These are phyloP conservation scores for Phytophthora aleatoria DNA, from an alignment of 352 stramenopile genomes.

Conservation along the genomic window DNA sequence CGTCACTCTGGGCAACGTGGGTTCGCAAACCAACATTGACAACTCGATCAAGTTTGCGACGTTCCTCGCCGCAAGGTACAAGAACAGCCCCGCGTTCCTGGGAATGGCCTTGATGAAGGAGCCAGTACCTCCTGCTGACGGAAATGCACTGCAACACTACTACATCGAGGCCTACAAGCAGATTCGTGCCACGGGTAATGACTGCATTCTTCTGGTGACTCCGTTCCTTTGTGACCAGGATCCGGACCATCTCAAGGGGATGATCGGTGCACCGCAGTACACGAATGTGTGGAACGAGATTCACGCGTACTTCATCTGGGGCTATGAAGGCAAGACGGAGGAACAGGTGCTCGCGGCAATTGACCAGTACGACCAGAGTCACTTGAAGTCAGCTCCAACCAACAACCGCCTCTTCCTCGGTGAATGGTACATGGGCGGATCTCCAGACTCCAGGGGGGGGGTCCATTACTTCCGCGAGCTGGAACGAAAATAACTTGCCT, in stretches of 20 bases:
- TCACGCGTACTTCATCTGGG: conserved; percentile 65
- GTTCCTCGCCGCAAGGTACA: conserved; percentile 53
- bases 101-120: conserved; percentile 66
- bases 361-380: conserved; percentile 10
- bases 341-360: conserved; percentile 23
- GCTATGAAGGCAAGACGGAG: conserved; percentile 36
- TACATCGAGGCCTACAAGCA: conserved; percentile 33
- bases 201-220: conserved; percentile 50
- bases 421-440: conserved; percentile 55
- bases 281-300: conserved; percentile 53
- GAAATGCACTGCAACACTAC: not conserved
- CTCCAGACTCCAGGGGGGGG: conserved; percentile 27
- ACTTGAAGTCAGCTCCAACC: conserved; percentile 15
- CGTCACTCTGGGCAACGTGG: not conserved
- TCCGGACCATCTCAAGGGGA: not conserved
- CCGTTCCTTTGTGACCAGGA: conserved; percentile 52
- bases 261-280: not conserved
- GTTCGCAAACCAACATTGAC: conserved; percentile 29
- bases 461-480: conserved; percentile 35
- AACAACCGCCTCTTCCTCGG: conserved; percentile 43
- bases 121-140: conserved; percentile 20
- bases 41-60: conserved; percentile 44
- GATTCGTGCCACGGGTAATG: conserved; percentile 44
- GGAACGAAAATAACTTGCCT: conserved; percentile 35
- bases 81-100: conserved; percentile 48